phyloP scores from a whole-genome alignment of 169 alveolate genomes.

The Eimeria tenella region DNA sequence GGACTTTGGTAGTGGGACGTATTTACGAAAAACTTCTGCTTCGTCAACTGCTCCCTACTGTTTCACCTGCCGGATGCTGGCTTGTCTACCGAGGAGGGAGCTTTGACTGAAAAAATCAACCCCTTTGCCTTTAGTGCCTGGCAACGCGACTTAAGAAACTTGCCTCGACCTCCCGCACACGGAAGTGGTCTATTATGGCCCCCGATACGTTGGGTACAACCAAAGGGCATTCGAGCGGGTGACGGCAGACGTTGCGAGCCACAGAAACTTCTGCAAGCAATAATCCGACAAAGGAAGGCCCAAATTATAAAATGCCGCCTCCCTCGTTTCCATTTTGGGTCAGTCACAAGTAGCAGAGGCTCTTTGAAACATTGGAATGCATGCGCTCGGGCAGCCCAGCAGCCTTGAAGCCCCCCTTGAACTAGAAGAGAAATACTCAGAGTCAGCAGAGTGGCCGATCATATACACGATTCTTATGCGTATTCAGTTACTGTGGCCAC shows the following conservation, averaged over 20 bases:
- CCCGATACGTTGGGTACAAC: not conserved
- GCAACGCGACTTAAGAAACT: not conserved
- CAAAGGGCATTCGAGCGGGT: not conserved
- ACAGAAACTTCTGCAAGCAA: not conserved
- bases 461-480: too few species aligned
- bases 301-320: not conserved
- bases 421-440: too few species aligned
- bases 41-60: not conserved
- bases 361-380: not conserved
- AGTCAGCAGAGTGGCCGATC: too few species aligned
- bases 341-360: not conserved
- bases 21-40: not conserved
- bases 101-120: not conserved
- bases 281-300: not conserved
- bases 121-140: not conserved
- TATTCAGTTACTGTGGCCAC: too few species aligned
- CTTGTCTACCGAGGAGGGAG: not conserved
- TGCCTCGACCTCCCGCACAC: constrained; percentile 6
- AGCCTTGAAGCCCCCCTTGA: not conserved
- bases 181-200: not conserved
- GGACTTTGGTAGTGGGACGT: not conserved
- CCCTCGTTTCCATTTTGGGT: too few species aligned
- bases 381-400: constrained; percentile 60
- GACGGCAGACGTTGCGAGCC: not conserved
- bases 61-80: not conserved